These are phyloP conservation scores for Neocucurbitaria cava DNA, from an alignment of 2,329 filamentous ascomycete species.

Conservation along the genomic window DNA sequence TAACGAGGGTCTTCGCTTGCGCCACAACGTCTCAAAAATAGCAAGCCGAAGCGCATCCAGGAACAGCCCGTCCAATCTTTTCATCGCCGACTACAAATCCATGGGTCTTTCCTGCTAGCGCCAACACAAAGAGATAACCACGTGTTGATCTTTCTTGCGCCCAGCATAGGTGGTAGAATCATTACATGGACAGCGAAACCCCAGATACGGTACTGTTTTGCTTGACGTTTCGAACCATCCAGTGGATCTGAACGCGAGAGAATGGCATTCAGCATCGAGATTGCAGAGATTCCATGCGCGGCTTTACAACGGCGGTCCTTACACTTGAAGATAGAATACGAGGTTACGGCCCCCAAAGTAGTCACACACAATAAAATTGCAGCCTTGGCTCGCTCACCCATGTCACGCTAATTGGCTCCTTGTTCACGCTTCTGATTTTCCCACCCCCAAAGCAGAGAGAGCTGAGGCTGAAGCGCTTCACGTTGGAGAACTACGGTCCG, in stretches of 20 bases:
- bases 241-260: neutral
- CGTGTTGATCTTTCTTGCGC: slow-evolving; percentile 16
- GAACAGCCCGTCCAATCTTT: slow-evolving; percentile 6
- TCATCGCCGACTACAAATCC: neutral
- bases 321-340: slow-evolving; percentile 7
- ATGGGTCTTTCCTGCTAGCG: slow-evolving; percentile 2
- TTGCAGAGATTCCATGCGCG: neutral
- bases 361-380: slow-evolving; percentile 15
- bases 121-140: slow-evolving; percentile 9
- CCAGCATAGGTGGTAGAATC: slow-evolving; percentile 29
- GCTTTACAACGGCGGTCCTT: neutral
- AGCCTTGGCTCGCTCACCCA: slow-evolving; percentile 32
- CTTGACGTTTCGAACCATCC: neutral
- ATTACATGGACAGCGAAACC: neutral
- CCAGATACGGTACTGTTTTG: neutral
- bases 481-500: neutral
- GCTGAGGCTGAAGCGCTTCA: slow-evolving; percentile 21
- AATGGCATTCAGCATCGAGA: neutral
- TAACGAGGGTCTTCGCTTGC: slow-evolving; percentile 1
- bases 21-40: slow-evolving; percentile 10
- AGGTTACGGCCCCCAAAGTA: slow-evolving; percentile 18
- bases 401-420: slow-evolving; percentile 18
- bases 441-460: slow-evolving; percentile 3
- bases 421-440: slow-evolving; percentile 2
- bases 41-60: slow-evolving; percentile 13